phyloP scores from a whole-genome alignment of 2,329 filamentous ascomycete genomes.

The Alternaria ventricosa region DNA sequence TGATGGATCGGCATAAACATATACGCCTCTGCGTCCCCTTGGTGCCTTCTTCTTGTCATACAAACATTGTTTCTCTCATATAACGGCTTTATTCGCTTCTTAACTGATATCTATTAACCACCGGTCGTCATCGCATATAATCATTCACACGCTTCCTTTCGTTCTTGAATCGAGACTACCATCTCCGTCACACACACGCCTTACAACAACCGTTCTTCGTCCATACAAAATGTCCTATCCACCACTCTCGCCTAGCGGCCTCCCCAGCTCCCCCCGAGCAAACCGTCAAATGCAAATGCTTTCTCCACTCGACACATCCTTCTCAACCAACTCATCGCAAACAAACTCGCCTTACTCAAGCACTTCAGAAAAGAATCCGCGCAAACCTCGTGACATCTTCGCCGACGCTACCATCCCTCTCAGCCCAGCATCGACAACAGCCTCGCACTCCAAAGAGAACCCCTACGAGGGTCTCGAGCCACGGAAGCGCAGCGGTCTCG shows the following conservation, averaged over 20 bases:
- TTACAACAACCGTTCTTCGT: background rate
- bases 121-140: constrained; percentile 2
- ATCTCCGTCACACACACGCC: background rate
- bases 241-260: constrained; percentile 24
- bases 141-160: constrained; percentile 9
- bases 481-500: constrained; percentile 38
- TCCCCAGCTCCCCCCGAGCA: constrained; percentile 34
- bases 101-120: constrained; percentile 8
- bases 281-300: constrained; percentile 26
- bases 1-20: constrained; percentile 28
- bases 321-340: constrained; percentile 11
- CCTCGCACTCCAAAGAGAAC: constrained; percentile 16
- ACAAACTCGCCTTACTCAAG: constrained; percentile 23
- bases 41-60: constrained; percentile 20
- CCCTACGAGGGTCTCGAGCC: constrained; percentile 36
- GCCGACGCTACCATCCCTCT: constrained; percentile 45
- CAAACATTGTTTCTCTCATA: constrained; percentile 26
- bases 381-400: constrained; percentile 36
- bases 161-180: background rate
- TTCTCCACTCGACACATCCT: constrained; percentile 30
- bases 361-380: constrained; percentile 20
- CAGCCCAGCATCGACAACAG: constrained; percentile 32
- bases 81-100: constrained; percentile 8
- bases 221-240: constrained; percentile 21
- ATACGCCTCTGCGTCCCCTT: constrained; percentile 22